phyloP scores from a whole-genome alignment of 176 grass and related monocot species.

The Oryza australiensis region DNA sequence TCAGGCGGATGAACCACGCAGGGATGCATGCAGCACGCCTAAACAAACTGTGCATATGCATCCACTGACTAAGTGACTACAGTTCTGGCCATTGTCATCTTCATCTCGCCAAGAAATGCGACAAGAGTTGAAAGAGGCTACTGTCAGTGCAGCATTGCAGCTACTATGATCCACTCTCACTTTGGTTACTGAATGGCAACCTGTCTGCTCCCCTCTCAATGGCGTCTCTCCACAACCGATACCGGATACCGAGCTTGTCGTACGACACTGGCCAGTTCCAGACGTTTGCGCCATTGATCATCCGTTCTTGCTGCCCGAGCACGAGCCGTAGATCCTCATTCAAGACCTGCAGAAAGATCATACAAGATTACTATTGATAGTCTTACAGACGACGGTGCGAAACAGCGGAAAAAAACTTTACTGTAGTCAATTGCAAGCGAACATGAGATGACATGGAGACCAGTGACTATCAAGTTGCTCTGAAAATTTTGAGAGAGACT shows the following conservation, averaged over 20 bases:
- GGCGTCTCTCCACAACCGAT: conserved; percentile 34
- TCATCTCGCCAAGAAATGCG: conserved; percentile 34
- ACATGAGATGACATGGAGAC: not conserved
- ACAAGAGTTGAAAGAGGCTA: conserved; percentile 24
- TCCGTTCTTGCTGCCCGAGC: conserved; percentile 88
- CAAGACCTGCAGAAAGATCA: conserved; percentile 60
- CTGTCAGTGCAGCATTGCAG: conserved; percentile 3
- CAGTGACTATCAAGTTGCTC: not conserved
- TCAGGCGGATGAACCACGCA: not conserved
- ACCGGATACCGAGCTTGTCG: conserved; percentile 90
- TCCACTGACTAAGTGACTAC: not conserved
- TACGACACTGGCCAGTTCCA: conserved; percentile 91
- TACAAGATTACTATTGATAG: not conserved
- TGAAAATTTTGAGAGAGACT: conserved; percentile 8
- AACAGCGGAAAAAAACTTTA: not conserved
- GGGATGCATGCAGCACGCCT: conserved; percentile 8
- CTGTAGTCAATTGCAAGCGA: not conserved
- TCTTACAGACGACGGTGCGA: not conserved
- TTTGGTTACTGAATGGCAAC: conserved; percentile 41
- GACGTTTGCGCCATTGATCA: conserved; percentile 81
- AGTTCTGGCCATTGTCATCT: conserved; percentile 16
- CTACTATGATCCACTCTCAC: conserved; percentile 44
- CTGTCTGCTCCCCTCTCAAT: not conserved
- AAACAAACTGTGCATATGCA: conserved; percentile 20
- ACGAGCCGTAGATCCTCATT: conserved; percentile 95